A percentile compares a stretch with the other conserved stretches of the same genome.
phyloP scores from a whole-genome alignment of 257 asterid species.

The Agastache rugosa region DNA sequence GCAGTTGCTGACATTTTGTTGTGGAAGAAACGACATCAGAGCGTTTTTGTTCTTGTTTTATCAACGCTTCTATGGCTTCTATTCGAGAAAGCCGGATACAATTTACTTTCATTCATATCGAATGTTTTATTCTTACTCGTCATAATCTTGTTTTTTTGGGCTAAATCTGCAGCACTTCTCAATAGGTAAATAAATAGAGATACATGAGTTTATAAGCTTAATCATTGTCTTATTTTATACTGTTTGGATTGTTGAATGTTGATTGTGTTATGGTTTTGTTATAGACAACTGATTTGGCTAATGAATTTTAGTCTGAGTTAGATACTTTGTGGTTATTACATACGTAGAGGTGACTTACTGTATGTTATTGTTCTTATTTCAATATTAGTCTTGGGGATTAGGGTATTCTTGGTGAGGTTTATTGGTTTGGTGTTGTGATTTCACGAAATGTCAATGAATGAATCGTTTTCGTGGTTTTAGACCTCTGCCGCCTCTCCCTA shows the following conservation, averaged over 20 bases:
- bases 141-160: conserved; percentile 79
- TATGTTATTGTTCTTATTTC: background rate
- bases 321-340: background rate
- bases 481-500: conserved; percentile 86
- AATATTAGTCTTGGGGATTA: background rate
- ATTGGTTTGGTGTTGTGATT: conserved; percentile 18
- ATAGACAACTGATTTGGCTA: background rate
- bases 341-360: background rate
- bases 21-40: conserved; percentile 70
- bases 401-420: background rate
- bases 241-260: conserved; percentile 1
- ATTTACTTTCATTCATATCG: conserved; percentile 61
- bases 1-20: conserved; percentile 84
- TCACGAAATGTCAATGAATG: conserved; percentile 15
- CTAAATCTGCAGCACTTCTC: conserved; percentile 86
- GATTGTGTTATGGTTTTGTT: background rate
- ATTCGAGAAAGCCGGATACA: conserved; percentile 77
- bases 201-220: background rate
- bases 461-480: conserved; percentile 44
- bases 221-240: background rate
- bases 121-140: conserved; percentile 67
- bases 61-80: conserved; percentile 74
- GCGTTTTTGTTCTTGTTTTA: conserved; percentile 52
- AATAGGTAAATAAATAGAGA: conserved; percentile 59
- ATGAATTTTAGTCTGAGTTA: background rate